phyloP scores from a whole-genome alignment of 1,139 yeast genomes.

The Magnusiomyces fungicola region DNA sequence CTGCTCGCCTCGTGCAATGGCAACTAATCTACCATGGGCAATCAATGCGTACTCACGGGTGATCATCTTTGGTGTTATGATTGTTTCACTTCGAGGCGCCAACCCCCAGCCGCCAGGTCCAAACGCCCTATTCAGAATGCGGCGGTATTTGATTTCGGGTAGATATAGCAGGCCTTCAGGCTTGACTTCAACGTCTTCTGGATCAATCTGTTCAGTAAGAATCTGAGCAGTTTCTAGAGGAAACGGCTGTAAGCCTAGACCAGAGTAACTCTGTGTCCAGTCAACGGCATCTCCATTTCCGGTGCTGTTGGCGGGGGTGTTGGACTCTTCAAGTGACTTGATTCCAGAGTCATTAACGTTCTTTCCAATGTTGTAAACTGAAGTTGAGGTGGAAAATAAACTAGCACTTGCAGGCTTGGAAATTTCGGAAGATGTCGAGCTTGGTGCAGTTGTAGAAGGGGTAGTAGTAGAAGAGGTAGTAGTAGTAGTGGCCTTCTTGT shows the following conservation, averaged over 20 bases:
- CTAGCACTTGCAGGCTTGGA: background rate
- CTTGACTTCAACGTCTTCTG: slow-evolving; percentile 79
- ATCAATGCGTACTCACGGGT: slow-evolving; percentile 87
- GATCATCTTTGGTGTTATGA: slow-evolving; percentile 54
- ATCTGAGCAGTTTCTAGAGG: slow-evolving; percentile 50
- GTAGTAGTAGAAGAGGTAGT: background rate
- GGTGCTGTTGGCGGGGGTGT: background rate
- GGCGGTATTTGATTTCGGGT: slow-evolving; percentile 91
- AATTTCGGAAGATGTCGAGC: background rate
- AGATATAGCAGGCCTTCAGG: slow-evolving; percentile 89
- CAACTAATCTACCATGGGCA: slow-evolving; percentile 80
- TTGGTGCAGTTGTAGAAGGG: background rate
- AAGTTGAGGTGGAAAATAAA: background rate
- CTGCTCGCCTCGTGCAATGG: slow-evolving; percentile 94
- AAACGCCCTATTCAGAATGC: slow-evolving; percentile 80
- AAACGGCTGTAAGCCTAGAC: slow-evolving; percentile 75
- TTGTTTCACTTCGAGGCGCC: slow-evolving; percentile 85
- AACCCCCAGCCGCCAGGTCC: slow-evolving; percentile 99
- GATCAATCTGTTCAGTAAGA: slow-evolving; percentile 51
- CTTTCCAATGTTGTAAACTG: background rate
- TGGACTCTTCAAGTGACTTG: background rate
- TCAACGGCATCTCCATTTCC: slow-evolving; percentile 9
- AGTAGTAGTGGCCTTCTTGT: background rate
- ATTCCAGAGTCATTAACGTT: background rate
- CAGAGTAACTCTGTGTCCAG: slow-evolving; percentile 36